A percentile compares a stretch with the other conserved stretches of the same genome.
These are phyloP conservation scores for Trichophyton equinum DNA, from an alignment of 2,329 filamentous ascomycete species.

Conservation along the genomic window DNA sequence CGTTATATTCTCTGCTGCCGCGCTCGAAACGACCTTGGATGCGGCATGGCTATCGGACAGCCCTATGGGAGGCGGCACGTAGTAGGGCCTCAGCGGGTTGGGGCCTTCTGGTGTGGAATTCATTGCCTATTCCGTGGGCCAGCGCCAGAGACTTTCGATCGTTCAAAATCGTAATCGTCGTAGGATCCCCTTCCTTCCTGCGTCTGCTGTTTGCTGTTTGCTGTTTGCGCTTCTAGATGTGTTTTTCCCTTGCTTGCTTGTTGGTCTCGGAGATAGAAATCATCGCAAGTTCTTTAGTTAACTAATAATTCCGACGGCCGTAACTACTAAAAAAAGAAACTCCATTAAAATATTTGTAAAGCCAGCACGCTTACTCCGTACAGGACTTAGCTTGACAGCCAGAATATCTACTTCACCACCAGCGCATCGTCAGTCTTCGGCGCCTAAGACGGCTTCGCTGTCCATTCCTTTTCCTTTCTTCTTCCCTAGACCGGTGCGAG, in stretches of 20 bases:
- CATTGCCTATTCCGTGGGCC: slow-evolving; percentile 25
- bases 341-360: not conserved
- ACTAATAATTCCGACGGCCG: not conserved
- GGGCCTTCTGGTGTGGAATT: slow-evolving; percentile 39
- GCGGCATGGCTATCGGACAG: slow-evolving; percentile 34
- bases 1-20: slow-evolving; percentile 33
- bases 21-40: slow-evolving; percentile 25
- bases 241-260: slow-evolving; percentile 9
- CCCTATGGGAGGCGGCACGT: slow-evolving; percentile 54
- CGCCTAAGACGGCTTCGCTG: not conserved
- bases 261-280: not conserved
- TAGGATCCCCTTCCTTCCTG: slow-evolving; percentile 12
- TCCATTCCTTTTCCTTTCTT: not conserved
- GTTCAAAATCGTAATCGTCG: not conserved
- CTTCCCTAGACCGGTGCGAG: not conserved
- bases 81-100: slow-evolving; percentile 50
- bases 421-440: not conserved
- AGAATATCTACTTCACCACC: not conserved
- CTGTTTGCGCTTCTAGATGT: slow-evolving; percentile 11
- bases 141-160: not conserved
- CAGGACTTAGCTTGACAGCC: not conserved
- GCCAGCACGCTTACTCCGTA: no score
- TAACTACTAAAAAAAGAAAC: not conserved
- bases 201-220: not conserved
- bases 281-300: not conserved